Conservation (phyloP, 2,329 filamentous ascomycete species). For the Orbilia oligospora region DNA sequence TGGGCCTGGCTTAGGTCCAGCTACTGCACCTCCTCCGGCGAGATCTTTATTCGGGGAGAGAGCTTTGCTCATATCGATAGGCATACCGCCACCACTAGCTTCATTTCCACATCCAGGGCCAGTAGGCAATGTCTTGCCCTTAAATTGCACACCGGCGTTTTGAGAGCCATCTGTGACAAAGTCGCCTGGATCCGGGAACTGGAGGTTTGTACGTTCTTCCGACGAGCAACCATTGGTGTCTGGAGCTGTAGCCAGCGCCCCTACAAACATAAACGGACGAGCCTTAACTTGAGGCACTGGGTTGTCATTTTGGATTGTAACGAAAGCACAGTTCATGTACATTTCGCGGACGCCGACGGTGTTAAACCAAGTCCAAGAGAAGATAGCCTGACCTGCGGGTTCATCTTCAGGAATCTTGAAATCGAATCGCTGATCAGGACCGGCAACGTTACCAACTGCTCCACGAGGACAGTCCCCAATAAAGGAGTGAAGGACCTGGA, state of each 20-base stretch:
- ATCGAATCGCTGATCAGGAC: constrained; percentile 79
- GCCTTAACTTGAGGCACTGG: not conserved
- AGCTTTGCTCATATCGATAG: not conserved
- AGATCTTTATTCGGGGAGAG: constrained; percentile 15
- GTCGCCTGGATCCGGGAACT: constrained; percentile 47
- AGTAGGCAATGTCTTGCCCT: constrained; percentile 26
- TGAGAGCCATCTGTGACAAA: constrained; percentile 36
- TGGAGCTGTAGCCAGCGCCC: not conserved
- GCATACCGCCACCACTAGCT: constrained; percentile 39
- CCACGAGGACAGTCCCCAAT: constrained; percentile 84
- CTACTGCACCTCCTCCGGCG: constrained; percentile 22
- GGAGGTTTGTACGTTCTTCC: constrained; percentile 29
- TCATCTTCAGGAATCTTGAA: constrained; percentile 70
- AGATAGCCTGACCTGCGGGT: constrained; percentile 60
- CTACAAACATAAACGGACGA: constrained; percentile 53
- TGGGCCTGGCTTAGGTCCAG: constrained; percentile 33
- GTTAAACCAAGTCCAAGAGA: constrained; percentile 80
- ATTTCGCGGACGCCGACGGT: constrained; percentile 82
- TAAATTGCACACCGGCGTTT: constrained; percentile 15
- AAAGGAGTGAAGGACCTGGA: constrained; percentile 91
- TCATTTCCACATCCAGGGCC: constrained; percentile 31
- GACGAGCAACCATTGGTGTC: constrained; percentile 15
- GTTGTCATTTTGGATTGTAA: constrained; percentile 72
- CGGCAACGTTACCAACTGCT: constrained; percentile 68
- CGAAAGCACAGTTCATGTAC: constrained; percentile 87